Evolutionary conservation across 768 basidiomycete genomes (phyloP).

Genomic region (Lactarius sp.): DNA sequence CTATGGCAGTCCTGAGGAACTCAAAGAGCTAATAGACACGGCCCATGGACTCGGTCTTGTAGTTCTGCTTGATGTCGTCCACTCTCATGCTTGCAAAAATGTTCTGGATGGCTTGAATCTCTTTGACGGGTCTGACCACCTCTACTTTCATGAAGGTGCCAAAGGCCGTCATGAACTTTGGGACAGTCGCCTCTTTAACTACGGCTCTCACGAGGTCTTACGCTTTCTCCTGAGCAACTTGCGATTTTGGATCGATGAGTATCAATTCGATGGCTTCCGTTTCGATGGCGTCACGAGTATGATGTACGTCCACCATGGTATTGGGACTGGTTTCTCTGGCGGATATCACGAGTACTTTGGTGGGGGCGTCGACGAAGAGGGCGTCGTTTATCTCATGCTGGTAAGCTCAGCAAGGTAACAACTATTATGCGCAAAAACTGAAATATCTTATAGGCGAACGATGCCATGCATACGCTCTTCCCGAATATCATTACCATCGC

Average conservation of each 20-base stretch:
- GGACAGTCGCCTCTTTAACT: slow-evolving; percentile 98
- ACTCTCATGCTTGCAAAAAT: slow-evolving; percentile 98
- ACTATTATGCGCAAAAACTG: neutral
- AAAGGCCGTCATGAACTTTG: slow-evolving; percentile 94
- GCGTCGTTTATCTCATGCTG: slow-evolving; percentile 94
- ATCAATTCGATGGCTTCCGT: slow-evolving; percentile 93
- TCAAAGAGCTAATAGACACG: slow-evolving; percentile 92
- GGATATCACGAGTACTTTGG: slow-evolving; percentile 99
- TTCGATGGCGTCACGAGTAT: slow-evolving; percentile 99
- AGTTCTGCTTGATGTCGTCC: slow-evolving; percentile 93
- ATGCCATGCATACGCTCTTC: slow-evolving; percentile 77
- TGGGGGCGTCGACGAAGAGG: slow-evolving; percentile 75
- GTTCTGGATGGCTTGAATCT: slow-evolving; percentile 91
- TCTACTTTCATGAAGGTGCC: slow-evolving; percentile 92
- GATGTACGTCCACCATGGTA: slow-evolving; percentile 99
- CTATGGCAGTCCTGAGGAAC: slow-evolving; percentile 93
- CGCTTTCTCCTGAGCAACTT: slow-evolving; percentile 94
- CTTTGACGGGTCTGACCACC: slow-evolving; percentile 97
- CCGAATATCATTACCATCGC: slow-evolving; percentile 86
- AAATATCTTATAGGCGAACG: slow-evolving; percentile 69
- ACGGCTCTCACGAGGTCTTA: slow-evolving; percentile 88
- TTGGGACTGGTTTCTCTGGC: slow-evolving; percentile 95
- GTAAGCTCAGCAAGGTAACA: slow-evolving; percentile 44
- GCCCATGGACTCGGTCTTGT: slow-evolving; percentile 91
- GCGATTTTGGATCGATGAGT: slow-evolving; percentile 93